A percentile compares a stretch with the other conserved stretches of the same genome.
Conservation (phyloP, 371 early-diverging fungal genomes). For the Mortierella sp. region DNA sequence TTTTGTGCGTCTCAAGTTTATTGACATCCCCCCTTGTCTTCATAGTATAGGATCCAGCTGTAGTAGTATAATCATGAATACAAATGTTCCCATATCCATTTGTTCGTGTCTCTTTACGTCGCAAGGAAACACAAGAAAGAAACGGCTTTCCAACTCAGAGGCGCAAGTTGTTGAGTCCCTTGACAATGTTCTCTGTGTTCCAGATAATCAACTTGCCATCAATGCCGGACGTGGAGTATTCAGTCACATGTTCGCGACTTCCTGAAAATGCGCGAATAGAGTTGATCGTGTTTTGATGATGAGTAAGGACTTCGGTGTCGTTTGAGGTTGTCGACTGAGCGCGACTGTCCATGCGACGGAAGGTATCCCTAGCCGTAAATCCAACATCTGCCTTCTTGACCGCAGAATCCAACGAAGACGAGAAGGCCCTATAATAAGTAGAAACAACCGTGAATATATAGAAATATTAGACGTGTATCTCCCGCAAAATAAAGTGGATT, state of each 20-base stretch:
- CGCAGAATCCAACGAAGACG: conserved; percentile 83
- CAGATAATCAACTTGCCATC: conserved; percentile 95
- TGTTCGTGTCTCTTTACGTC: no score
- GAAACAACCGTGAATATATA: not conserved
- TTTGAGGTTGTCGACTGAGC: conserved; percentile 68
- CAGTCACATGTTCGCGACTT: conserved; percentile 68
- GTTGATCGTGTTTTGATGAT: conserved; percentile 97
- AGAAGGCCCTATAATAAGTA: conserved; percentile 64
- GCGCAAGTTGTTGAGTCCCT: conserved; percentile 34
- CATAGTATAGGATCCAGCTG: not conserved
- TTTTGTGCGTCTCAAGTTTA: not conserved
- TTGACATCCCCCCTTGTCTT: not conserved
- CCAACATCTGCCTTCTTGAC: conserved; percentile 68
- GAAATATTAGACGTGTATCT: not conserved
- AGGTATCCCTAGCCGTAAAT: conserved; percentile 84
- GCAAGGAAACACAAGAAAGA: not conserved
- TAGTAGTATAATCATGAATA: not conserved
- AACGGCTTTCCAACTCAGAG: conserved; percentile 15
- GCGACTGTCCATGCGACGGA: conserved; percentile 94
- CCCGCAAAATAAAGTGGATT: no score
- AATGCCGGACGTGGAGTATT: conserved; percentile 87
- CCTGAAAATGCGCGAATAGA: conserved; percentile 73
- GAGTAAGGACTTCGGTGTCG: conserved; percentile 82
- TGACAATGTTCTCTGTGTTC: conserved; percentile 56
- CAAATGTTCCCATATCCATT: not conserved